Evolutionary conservation across 306 rosid genomes (phyloP), one percentile per base, ranked within the genome.

Genomic region (Vachellia collinsii): DNA sequence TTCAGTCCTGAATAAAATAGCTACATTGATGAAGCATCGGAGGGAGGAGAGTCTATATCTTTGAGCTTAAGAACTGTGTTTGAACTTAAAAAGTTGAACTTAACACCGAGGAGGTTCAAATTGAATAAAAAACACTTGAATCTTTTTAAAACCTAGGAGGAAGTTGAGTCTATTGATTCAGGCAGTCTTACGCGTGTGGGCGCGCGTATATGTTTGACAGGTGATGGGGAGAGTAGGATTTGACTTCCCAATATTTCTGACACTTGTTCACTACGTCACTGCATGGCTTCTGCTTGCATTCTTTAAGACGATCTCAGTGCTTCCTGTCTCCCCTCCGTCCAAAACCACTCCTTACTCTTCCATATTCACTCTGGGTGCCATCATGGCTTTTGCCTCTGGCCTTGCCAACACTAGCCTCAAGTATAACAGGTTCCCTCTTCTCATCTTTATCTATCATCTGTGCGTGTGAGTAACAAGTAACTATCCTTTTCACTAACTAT

Each of bases 341-440:
- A 93, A 91, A 88, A 82, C 96, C 71, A 93, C 99, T 53, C 99
- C 99, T 68, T 93, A 88, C 86, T 86, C 97, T 82, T 91, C 97
- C 63, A 81, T 95, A n/a, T 95, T 95, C 88, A 77, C 96, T 29
- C 88, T 95, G 23, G 99, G 99, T 19, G 94, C 84, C 78, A 89
- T 95, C 78, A 95, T 95, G 99, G 94, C 99, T 79, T 93, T 95
- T 75, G 98, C 99, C 63, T 93, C 99, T 50, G 98, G 99, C 81
- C 97, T 95, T 83, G 97, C 97, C 79, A 95, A 95, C 82, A 95
- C 99, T 10, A 95, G 99, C 86, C 89, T 95, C 54, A 86, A 91
- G 79, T 88, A 93, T 76, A 95, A 95, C 93, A 95, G 95, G 99
- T 95, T 78, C 78, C 8, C 13, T 7, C 36, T 64, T 36, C 44